Conservation (phyloP, 495 filamentous ascomycete species). For the Staphylotrichum longicolle region DNA sequence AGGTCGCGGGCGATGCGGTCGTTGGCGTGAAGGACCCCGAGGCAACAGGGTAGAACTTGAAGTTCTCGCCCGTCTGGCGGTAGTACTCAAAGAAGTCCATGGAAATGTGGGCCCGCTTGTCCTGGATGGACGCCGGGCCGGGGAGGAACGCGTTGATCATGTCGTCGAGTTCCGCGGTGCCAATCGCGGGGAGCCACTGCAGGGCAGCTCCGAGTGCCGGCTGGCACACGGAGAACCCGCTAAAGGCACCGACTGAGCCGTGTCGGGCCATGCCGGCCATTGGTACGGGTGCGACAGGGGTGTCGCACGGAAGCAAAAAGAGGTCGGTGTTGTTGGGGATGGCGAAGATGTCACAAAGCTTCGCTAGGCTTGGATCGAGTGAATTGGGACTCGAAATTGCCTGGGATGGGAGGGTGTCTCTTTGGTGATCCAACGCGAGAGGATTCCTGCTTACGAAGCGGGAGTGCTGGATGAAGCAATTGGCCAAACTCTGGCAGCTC, state of each 20-base stretch:
- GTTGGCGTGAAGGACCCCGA: constrained; percentile 35
- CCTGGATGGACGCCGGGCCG: constrained; percentile 48
- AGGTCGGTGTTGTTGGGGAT: background rate
- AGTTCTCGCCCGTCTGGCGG: constrained; percentile 43
- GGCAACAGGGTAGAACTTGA: constrained; percentile 53
- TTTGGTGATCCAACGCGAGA: constrained; percentile 11
- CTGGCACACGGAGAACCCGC: constrained; percentile 52
- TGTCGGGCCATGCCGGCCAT: constrained; percentile 43
- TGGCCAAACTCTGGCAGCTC: background rate
- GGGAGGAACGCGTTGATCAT: constrained; percentile 52
- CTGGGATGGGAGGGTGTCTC: background rate
- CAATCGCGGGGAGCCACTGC: constrained; percentile 54
- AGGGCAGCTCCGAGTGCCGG: constrained; percentile 48
- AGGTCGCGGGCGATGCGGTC: constrained; percentile 40
- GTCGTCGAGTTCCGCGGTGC: constrained; percentile 52
- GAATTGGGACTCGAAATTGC: constrained; percentile 9
- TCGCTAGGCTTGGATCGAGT: constrained; percentile 12
- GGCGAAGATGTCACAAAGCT: constrained; percentile 15
- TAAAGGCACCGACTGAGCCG: constrained; percentile 38
- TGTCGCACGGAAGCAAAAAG: constrained; percentile 12
- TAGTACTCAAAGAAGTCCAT: constrained; percentile 53
- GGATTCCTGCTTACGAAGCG: background rate
- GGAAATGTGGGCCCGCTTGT: constrained; percentile 53
- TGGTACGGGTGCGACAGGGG: constrained; percentile 7
- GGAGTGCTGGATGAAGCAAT: constrained; percentile 3